These are phyloP conservation scores for Taphrina confusa DNA, from an alignment of 1,139 yeast genomes.

Conservation along the genomic window DNA sequence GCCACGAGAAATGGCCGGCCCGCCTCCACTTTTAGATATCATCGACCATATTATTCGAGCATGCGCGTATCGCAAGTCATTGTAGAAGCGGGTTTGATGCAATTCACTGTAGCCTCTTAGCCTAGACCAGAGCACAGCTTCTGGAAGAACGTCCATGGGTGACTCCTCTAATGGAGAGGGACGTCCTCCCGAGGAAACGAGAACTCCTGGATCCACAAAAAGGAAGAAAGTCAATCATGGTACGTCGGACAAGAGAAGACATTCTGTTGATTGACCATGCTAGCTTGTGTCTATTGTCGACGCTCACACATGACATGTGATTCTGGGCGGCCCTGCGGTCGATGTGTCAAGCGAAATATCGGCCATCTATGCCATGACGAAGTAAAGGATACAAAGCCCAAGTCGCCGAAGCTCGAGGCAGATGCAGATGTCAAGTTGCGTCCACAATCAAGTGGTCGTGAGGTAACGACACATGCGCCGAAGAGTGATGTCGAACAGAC, in stretches of 20 bases:
- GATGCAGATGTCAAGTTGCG: neutral
- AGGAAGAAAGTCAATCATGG: slow-evolving; percentile 34
- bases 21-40: too few species aligned
- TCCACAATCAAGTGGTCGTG: neutral
- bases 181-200: neutral
- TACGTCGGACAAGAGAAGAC: too few species aligned
- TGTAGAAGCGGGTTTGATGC: too few species aligned
- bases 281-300: slow-evolving; percentile 90
- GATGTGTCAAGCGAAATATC: slow-evolving; percentile 84
- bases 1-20: too few species aligned
- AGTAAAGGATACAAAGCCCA: slow-evolving; percentile 46
- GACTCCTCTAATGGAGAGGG: too few species aligned
- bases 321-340: slow-evolving; percentile 74
- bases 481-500: neutral
- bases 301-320: slow-evolving; percentile 96
- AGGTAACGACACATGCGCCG: neutral
- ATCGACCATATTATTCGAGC: too few species aligned
- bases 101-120: too few species aligned
- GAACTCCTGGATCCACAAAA: slow-evolving; percentile 15
- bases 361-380: slow-evolving; percentile 89
- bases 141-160: too few species aligned
- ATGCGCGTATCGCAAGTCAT: too few species aligned
- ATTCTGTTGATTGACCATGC: slow-evolving; percentile 46
- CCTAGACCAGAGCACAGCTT: too few species aligned
- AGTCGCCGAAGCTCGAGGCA: slow-evolving; percentile 2